Evolutionary conservation across 768 basidiomycete genomes (phyloP).

Genomic region (Tephrocybe rancida): DNA sequence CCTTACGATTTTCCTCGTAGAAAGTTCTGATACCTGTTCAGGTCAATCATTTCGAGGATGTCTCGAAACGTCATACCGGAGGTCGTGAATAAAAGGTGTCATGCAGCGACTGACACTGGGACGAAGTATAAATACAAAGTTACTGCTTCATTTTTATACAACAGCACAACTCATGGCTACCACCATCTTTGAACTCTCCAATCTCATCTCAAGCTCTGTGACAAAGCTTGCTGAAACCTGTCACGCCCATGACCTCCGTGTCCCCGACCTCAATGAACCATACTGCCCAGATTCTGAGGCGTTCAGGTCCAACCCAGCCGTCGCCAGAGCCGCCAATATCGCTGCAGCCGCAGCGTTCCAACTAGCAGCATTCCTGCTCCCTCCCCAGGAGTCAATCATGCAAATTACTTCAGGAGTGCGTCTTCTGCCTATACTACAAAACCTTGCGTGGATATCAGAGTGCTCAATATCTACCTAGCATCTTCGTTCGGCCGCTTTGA

Average conservation of each 20-base stretch:
- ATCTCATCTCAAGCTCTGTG: conserved; percentile 21
- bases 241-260: conserved; percentile 9
- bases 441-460: too few relatives aligned
- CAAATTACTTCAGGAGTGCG: conserved; percentile 25
- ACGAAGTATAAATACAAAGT: too few relatives aligned
- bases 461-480: too few relatives aligned
- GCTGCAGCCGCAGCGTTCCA: conserved; percentile 35
- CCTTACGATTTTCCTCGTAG: too few relatives aligned
- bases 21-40: too few relatives aligned
- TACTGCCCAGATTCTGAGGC: conserved; percentile 25
- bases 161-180: conserved; percentile 2
- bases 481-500: conserved; percentile 25
- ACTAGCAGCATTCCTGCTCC: conserved; percentile 27
- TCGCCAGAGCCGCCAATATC: conserved; percentile 29
- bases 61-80: too few relatives aligned
- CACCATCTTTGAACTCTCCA: conserved; percentile 14
- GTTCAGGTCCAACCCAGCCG: conserved; percentile 27
- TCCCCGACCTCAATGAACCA: conserved; percentile 30
- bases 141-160: too few relatives aligned
- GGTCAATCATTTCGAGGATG: too few relatives aligned
- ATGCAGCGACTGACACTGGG: too few relatives aligned
- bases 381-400: conserved; percentile 26
- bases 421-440: background rate
- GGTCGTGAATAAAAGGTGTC: too few relatives aligned
- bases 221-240: conserved; percentile 25